phyloP scores from a whole-genome alignment of 2,329 filamentous ascomycete species.

The Chaetomium olivaceum region DNA sequence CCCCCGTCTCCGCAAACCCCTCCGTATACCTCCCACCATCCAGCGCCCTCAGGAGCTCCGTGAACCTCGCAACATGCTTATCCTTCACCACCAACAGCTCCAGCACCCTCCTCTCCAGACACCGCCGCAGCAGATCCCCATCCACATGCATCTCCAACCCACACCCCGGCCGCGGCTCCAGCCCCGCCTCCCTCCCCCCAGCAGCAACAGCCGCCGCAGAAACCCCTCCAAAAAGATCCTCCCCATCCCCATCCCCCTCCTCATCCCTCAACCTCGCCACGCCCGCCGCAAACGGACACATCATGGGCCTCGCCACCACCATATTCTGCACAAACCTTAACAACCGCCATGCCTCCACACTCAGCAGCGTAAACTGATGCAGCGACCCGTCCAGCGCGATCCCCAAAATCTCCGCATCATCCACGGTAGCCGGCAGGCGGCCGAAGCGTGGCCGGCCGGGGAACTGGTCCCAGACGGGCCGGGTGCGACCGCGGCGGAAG shows the following conservation, averaged over 20 bases:
- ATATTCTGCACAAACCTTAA: conserved; percentile 74
- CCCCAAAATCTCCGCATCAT: conserved; percentile 60
- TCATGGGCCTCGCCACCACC: conserved; percentile 48
- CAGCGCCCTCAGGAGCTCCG: conserved; percentile 51
- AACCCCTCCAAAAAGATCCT: conserved; percentile 23
- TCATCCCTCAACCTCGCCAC: conserved; percentile 22
- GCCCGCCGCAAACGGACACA: conserved; percentile 48
- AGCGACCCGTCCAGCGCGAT: conserved; percentile 69
- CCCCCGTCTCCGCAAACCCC: conserved; percentile 35
- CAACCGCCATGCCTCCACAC: conserved; percentile 62
- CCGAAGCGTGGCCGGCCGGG: conserved; percentile 44
- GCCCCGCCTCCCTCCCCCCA: conserved; percentile 27
- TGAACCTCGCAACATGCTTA: conserved; percentile 45
- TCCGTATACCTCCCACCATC: conserved; percentile 48
- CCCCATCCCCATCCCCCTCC: background rate
- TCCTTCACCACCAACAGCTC: conserved; percentile 44
- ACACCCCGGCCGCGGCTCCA: conserved; percentile 45
- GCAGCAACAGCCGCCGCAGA: conserved; percentile 10
- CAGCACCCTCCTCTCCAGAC: conserved; percentile 50
- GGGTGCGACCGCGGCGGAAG: conserved; percentile 54
- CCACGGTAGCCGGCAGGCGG: conserved; percentile 44
- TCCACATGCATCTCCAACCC: conserved; percentile 63
- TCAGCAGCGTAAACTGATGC: conserved; percentile 68
- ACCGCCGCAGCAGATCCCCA: conserved; percentile 63
- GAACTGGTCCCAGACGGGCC: conserved; percentile 52